These are phyloP conservation scores for Daldinia concentrica DNA, from an alignment of 495 filamentous ascomycete species.

Conservation along the genomic window DNA sequence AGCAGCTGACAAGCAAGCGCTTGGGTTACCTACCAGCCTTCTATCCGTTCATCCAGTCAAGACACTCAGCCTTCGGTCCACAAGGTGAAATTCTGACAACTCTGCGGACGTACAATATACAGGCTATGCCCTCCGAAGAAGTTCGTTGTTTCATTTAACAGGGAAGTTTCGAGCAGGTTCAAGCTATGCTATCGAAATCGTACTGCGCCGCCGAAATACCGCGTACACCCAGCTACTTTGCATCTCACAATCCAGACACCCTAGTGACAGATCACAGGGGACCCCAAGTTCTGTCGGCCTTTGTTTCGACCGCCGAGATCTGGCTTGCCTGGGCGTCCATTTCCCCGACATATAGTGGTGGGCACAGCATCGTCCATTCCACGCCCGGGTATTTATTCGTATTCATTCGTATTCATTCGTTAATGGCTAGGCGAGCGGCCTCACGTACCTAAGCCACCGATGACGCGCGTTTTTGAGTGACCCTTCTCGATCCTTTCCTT, in stretches of 20 bases:
- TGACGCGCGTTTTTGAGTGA: conserved; percentile 35
- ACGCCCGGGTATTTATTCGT: conserved; percentile 5
- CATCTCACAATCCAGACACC: conserved; percentile 9
- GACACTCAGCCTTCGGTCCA: neutral
- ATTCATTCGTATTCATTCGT: conserved; percentile 4
- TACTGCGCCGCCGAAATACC: conserved; percentile 29
- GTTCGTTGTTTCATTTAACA: conserved; percentile 1
- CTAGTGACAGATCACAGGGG: conserved; percentile 37
- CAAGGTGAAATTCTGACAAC: neutral
- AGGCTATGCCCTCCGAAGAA: neutral
- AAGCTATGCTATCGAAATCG: conserved; percentile 3
- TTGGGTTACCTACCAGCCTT: conserved; percentile 28
- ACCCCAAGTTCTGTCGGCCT: conserved; percentile 17
- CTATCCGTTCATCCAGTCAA: conserved; percentile 6
- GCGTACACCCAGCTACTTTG: conserved; percentile 14
- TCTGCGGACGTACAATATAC: neutral
- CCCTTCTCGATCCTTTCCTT: conserved; percentile 8
- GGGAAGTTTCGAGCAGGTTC: conserved; percentile 10
- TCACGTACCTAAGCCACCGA: conserved; percentile 23
- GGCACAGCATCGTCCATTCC: conserved; percentile 23
- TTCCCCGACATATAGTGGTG: conserved; percentile 18
- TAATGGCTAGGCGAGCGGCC: neutral
- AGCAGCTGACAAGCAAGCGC: conserved; percentile 23
- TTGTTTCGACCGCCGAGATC: conserved; percentile 31
- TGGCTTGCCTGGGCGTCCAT: conserved; percentile 15